Base-by-base conservation (phyloP, 2,329 filamentous ascomycete genomes). In the Aspergillus caelatus region DNA sequence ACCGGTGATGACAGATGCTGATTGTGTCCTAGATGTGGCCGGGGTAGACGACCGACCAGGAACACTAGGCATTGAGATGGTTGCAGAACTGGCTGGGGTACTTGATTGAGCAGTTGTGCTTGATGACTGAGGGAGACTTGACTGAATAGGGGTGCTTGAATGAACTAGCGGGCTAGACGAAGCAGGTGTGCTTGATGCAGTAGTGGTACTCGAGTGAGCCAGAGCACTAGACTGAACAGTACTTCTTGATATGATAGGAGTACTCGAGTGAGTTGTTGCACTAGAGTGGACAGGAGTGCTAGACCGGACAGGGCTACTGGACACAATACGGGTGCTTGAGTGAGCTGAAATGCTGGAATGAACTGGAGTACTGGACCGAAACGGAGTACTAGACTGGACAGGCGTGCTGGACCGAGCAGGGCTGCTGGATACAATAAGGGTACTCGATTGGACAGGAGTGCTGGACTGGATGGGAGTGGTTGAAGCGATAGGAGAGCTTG, bases 341-440 rank as follows among this genome's bases (percentile, higher is more conserved):
- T 64, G 30, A 41, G 57, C 36, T 8, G 57, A 53, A 21, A 59
- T 69, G 43, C 57, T 63, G 14, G 60, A 57, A 12, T 46, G 46
- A 34, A 34, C 5, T 12, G 64, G 63, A n/a, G 58, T 68, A 61
- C 50, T n/a, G 34, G 34, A 50, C 21, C 5, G 64, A 58, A 21
- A 19, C 11, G 23, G 45, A 3, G 11, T 8, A 9, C 46, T 62
- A 3, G 60, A 21, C 4, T 59, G 45, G 34, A 30, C 41, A 1
- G 59, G 58, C 16, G 58, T 65, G 57, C 63, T 70, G 3, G 67
- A 67, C 4, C 59, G 30, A 30, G 55, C 46, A 5, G 58, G 50
- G 14, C 58, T 70, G 36, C 61, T 65, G 12, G 60, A 57, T 21
- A 48, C 5, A 39, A 52, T 58, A n/a, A 59, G 46, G 8, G 56